Evolutionary conservation across 1,139 yeast species (phyloP).

Genomic region (Nadsonia starkeyi-henricii): DNA sequence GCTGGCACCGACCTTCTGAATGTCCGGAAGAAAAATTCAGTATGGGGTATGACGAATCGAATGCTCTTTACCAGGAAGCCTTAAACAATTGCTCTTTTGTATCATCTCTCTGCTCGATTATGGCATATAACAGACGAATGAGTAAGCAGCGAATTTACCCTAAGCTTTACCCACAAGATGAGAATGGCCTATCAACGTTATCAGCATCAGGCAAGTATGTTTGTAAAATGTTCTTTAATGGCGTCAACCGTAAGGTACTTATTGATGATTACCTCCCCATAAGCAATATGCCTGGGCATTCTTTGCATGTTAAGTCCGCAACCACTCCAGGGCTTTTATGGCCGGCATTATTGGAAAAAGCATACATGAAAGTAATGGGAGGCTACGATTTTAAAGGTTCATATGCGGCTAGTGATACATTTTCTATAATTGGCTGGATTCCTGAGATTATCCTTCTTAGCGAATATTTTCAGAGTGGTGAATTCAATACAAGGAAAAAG

Average conservation of each 20-base stretch:
- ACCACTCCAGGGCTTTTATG: conserved; percentile 32
- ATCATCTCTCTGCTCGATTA: conserved; percentile 41
- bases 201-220: conserved; percentile 26
- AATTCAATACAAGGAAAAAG: conserved; percentile 16
- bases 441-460: conserved; percentile 44
- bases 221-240: conserved; percentile 41
- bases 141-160: conserved; percentile 11
- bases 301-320: conserved; percentile 28
- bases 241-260: conserved; percentile 37
- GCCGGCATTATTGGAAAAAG: conserved; percentile 71
- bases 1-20: conserved; percentile 14
- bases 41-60: conserved; percentile 10
- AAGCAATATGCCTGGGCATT: conserved; percentile 13
- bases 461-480: conserved; percentile 15
- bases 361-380: conserved; percentile 50
- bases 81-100: conserved; percentile 69
- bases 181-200: conserved; percentile 11
- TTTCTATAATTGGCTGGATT: conserved; percentile 52
- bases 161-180: conserved; percentile 15
- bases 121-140: conserved; percentile 14
- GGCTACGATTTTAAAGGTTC: conserved; percentile 64
- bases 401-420: conserved; percentile 66
- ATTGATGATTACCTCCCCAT: conserved; percentile 35
- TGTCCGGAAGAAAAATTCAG: conserved; percentile 6
- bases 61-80: conserved; percentile 35